Conservation (phyloP, 805 yeast genomes). For the Komagataella phaffii region DNA sequence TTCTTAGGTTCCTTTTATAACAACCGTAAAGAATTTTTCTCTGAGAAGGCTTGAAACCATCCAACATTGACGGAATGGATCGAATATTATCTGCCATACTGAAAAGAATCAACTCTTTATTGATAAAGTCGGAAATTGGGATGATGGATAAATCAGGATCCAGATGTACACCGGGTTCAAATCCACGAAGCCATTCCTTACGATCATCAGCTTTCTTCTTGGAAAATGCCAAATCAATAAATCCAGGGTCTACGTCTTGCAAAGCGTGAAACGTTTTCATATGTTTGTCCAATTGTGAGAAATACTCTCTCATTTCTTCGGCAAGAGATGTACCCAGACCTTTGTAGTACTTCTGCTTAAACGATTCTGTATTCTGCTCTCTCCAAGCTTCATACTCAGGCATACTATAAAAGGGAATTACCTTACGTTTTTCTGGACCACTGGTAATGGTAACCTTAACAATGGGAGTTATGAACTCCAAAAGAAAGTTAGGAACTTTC, state of each 20-base stretch:
- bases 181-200: constrained; percentile 92
- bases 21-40: constrained; percentile 85
- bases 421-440: constrained; percentile 36
- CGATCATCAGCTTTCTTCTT: constrained; percentile 94
- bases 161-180: constrained; percentile 80
- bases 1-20: constrained; percentile 62
- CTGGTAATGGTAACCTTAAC: constrained; percentile 73
- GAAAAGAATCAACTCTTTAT: constrained; percentile 86
- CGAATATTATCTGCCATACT: constrained; percentile 95
- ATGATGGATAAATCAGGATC: constrained; percentile 67
- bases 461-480: constrained; percentile 94
- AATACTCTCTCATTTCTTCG: constrained; percentile 78
- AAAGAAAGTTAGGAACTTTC: constrained; percentile 79
- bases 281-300: constrained; percentile 73
- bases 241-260: constrained; percentile 60
- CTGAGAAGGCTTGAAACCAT: constrained; percentile 96
- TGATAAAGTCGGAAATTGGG: constrained; percentile 88
- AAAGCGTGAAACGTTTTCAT: constrained; percentile 74
- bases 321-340: constrained; percentile 94
- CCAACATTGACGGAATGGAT: constrained; percentile 87
- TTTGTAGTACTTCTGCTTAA: constrained; percentile 93
- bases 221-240: constrained; percentile 86
- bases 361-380: constrained; percentile 62
- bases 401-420: constrained; percentile 78
- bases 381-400: constrained; percentile 95